Base-by-base conservation (phyloP, 805 yeast species). In the Candida nitratophila region DNA sequence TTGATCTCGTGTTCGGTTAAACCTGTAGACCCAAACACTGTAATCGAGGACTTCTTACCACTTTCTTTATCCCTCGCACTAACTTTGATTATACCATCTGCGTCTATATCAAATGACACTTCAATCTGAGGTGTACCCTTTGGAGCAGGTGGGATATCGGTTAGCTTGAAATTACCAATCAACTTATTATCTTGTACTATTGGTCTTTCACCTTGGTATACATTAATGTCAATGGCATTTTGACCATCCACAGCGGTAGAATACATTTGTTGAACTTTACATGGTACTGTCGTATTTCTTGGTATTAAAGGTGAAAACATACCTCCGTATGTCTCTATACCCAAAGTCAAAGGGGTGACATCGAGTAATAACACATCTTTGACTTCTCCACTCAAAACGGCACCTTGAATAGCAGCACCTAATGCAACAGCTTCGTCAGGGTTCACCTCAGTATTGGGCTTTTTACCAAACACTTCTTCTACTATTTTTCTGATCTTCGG, bases 321-420 rank as follows among this genome's bases (percentile, higher is more conserved):
- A 61, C 97, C 97, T 57, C 97, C 97, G 71, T 87, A 83, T 56
- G 96, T 89, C 76, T 89, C 97, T 63, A 89, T 89, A 74, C 97
- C 97, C 50, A 89, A 76, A 37, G 93, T 83, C 60, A 86, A 74
- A 50, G 95, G 95, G 38, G 93, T 85, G 44, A 86, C 95, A 69
- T 89, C 97, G 59, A 89, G 78, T 55, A 89, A 72, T 52, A 89
- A 77, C 53, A 89, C 96, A 62, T 89, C 96, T 64, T 86, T 86
- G 53, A 89, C 96, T 68, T 87, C 95, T 68, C 97, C 97, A 47
- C 95, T 85, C 51, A 89, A 74, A 51, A 89, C 95, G 59, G 96
- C 97, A 70, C 96, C 97, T 74, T 89, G 97, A 57, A 89, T 90
- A 47, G 96, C 96, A 52, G 97, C 97, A 71, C 97, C 97, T 69